Evolutionary conservation across 306 rosid species (phyloP), one percentile per base, ranked within the genome.

Genomic region (Arachis stenosperma): DNA sequence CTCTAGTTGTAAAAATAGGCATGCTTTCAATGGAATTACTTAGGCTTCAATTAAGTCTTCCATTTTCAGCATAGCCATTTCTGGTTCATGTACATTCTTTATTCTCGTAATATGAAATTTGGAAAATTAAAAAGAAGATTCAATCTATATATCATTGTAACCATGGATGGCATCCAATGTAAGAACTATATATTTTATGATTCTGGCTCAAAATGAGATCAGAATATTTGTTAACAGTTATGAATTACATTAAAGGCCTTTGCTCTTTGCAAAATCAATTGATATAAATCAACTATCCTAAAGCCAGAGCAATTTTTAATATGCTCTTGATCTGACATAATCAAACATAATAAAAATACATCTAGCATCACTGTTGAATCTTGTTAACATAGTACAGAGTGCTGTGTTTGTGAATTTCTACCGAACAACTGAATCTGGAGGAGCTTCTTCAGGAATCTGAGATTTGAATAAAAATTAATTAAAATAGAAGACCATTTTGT

Each of bases 371-470:
- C n/a, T 29, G 58, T 5, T 1, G 5, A 11, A 56, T 29, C 68
- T 37, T 78, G 73, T n/a, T 22, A 48, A 9, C 41, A 30, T 6
- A 3, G 44, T 13, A 55, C 57, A 39, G 61, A 48, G 37, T 39
- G 9, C 44, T 36, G 7, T 44, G 57, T 36, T 30, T 70, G 37
- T n/a, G 67, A 41, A 57, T 36, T 51, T 57, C 74, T 81, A 71
- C 72, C 73, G 61, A 48, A 81, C 71, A 63, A 81, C 63, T 36
- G 83, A 48, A 40, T 82, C 92, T 5, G 90, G 92, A 41, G 92
- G 92, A 61, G 87, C 88, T 75, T 82, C 88, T 79, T 90, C 92
- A 0, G 92, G 96, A 74, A 90, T 82, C 93, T 90, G 84, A 33
- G 2, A 33, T 33, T 33, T 69, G 42, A 75, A 64, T 42, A 6